These are phyloP conservation scores for Alternaria incomplexa DNA, from an alignment of 2,329 filamentous ascomycete genomes.

Conservation along the genomic window DNA sequence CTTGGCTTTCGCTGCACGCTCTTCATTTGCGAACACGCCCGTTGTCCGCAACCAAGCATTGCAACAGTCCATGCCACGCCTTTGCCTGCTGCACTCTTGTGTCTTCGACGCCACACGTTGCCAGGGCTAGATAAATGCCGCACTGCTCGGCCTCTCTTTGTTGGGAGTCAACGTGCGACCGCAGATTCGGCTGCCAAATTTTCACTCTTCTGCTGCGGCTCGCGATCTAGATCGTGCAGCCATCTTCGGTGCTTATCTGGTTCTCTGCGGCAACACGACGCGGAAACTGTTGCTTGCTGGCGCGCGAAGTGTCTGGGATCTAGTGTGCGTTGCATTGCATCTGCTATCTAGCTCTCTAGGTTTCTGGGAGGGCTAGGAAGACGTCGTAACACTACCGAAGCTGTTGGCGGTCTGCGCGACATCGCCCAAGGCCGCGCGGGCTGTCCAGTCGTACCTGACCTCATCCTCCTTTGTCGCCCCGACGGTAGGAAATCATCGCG, in stretches of 20 bases:
- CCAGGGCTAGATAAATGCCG: not conserved
- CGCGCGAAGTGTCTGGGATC: not conserved
- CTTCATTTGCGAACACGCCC: conserved; percentile 16
- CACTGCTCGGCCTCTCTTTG: not conserved
- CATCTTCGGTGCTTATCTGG: not conserved
- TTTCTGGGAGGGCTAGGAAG: not conserved
- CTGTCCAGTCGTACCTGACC: not conserved
- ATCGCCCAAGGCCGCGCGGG: not conserved
- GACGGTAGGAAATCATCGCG: not conserved
- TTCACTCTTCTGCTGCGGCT: not conserved
- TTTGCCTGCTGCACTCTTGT: not conserved
- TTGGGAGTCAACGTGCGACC: not conserved
- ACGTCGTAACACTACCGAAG: not conserved
- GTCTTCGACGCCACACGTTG: conserved; percentile 1
- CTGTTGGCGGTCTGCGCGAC: not conserved
- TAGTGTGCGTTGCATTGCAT: not conserved
- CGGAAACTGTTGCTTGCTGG: not conserved
- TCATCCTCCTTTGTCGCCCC: not conserved
- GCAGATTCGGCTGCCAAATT: not conserved
- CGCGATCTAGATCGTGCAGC: not conserved
- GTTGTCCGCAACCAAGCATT: conserved; percentile 19
- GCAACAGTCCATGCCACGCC: conserved; percentile 4
- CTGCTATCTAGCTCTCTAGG: not conserved
- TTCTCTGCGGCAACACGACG: not conserved
- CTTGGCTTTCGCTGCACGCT: conserved; percentile 17